These are phyloP conservation scores for Claviceps cyperi DNA, from an alignment of 2,329 filamentous ascomycete species.

Conservation along the genomic window DNA sequence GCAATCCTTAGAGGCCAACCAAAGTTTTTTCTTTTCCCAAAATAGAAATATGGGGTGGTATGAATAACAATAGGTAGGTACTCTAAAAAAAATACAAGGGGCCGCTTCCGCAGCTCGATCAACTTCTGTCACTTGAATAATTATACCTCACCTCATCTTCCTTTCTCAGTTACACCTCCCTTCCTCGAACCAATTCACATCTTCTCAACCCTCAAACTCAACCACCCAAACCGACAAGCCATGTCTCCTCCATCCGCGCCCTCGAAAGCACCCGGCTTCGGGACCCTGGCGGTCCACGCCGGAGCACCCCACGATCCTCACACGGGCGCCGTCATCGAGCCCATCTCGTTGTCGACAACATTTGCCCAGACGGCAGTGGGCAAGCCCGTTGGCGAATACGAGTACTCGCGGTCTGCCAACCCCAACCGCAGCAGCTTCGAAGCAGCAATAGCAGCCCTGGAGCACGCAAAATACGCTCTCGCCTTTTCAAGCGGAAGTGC, in stretches of 20 bases:
- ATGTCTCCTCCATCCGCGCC: slow-evolving; percentile 17
- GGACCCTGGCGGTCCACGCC: slow-evolving; percentile 87
- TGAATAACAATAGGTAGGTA: too few species aligned
- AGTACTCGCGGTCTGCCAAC: slow-evolving; percentile 88
- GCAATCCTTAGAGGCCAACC: too few species aligned
- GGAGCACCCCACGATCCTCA: slow-evolving; percentile 79
- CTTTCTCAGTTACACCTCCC: too few species aligned
- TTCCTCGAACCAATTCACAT: too few species aligned
- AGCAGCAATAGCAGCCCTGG: slow-evolving; percentile 75
- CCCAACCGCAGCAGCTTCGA: slow-evolving; percentile 95
- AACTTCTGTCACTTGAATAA: too few species aligned
- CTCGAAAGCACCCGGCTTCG: slow-evolving; percentile 46
- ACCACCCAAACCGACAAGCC: neutral
- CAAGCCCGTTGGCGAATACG: slow-evolving; percentile 73
- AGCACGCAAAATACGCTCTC: slow-evolving; percentile 82
- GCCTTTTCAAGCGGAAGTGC: slow-evolving; percentile 92
- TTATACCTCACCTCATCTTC: too few species aligned
- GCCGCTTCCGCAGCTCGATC: too few species aligned
- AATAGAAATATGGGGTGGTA: too few species aligned
- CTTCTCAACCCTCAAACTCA: too few species aligned
- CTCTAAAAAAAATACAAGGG: too few species aligned
- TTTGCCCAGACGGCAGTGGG: slow-evolving; percentile 87
- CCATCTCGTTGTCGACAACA: slow-evolving; percentile 92
- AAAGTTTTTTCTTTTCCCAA: too few species aligned
- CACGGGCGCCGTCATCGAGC: slow-evolving; percentile 89